Evolutionary conservation across 1,139 yeast genomes (phyloP), one percentile per base, ranked within the genome.

Genomic region (Geotrichum reessii): DNA sequence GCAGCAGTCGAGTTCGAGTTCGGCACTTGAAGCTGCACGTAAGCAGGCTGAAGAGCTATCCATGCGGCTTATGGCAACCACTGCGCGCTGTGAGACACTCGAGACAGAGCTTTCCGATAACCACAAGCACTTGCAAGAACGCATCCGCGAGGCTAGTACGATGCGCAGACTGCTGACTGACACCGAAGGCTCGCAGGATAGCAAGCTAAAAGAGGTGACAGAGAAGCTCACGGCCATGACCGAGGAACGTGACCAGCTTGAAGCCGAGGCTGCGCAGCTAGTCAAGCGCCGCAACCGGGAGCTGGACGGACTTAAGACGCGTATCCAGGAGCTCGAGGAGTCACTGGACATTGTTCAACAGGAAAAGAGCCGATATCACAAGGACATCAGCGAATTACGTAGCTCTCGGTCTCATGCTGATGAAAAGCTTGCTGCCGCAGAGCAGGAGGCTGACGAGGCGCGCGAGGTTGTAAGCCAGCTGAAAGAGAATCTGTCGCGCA

Each of bases 41-140:
- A 85, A 84, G 63, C 95, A 91, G 70, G 82, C 85, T 59, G 96
- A 91, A 53, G 98, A 92, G 67, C 73, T 90, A 55, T 72, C 78
- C 6, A 81, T 86, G 80, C 83, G 86, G 58, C 73, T 85, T 40
- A 81, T 81, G 62, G 98, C 92, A 65, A 76, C 84, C 3, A 78
- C 78, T 40, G 76, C 77, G 57, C 79, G 82, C 63, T 76, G 82
- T 31, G 93, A 88, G 60, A 80, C 83, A 2, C 72, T 92, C 54
- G 92, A 88, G 65, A 96, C 90, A 61, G 97, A 92, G 66, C 73
- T 92, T 17, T 76, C 81, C 9, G 98, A 92, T 61, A 77, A 88
- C 4, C 81, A 90, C 62, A 80, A 81, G 50, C 78, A 84, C 70
- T 73, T 92, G 8, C 93, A 86, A 66, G 97, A 91, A 64, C 81